Evolutionary conservation across 2,329 filamentous ascomycete genomes (phyloP).

Genomic region (Venturia pyrina): DNA sequence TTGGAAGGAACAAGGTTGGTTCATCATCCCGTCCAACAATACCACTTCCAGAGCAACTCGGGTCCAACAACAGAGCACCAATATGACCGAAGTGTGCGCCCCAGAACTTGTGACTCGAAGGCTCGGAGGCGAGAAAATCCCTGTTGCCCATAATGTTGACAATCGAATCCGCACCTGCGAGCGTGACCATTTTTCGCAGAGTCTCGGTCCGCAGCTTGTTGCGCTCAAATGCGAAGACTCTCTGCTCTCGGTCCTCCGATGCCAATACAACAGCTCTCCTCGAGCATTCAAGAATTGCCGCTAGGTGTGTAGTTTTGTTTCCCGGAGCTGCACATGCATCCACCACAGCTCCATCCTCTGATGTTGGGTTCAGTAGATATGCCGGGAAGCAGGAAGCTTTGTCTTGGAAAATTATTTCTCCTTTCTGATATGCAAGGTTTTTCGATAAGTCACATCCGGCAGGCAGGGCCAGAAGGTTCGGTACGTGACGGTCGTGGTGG

Average conservation of each 20-base stretch:
- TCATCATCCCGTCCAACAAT: conserved; percentile 83
- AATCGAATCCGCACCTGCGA: conserved; percentile 58
- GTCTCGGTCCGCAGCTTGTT: conserved; percentile 61
- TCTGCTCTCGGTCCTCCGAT: conserved; percentile 21
- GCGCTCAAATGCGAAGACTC: conserved; percentile 72
- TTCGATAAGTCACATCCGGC: conserved; percentile 62
- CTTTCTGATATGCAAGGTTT: conserved; percentile 61
- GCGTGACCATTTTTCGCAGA: conserved; percentile 72
- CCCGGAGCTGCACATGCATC: conserved; percentile 92
- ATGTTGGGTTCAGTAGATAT: conserved; percentile 63
- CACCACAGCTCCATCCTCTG: conserved; percentile 65
- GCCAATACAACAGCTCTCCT: background rate
- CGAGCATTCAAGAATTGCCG: conserved; percentile 54
- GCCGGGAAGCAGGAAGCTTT: conserved; percentile 97
- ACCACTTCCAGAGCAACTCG: conserved; percentile 90
- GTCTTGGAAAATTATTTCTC: conserved; percentile 82
- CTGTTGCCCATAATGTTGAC: conserved; percentile 62
- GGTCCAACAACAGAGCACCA: conserved; percentile 76
- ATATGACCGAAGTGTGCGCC: conserved; percentile 56
- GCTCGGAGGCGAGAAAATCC: conserved; percentile 74
- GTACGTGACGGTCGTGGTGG: conserved; percentile 70
- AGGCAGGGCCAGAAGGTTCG: conserved; percentile 71
- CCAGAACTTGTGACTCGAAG: conserved; percentile 24
- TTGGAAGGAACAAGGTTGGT: conserved; percentile 52
- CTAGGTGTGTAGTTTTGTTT: conserved; percentile 93